Percentiles rank a stretch among this genome's conserved stretches.
These are phyloP conservation scores for Eudorina sp. DNA, from an alignment of 139 green algal genomes.

Conservation along the genomic window DNA sequence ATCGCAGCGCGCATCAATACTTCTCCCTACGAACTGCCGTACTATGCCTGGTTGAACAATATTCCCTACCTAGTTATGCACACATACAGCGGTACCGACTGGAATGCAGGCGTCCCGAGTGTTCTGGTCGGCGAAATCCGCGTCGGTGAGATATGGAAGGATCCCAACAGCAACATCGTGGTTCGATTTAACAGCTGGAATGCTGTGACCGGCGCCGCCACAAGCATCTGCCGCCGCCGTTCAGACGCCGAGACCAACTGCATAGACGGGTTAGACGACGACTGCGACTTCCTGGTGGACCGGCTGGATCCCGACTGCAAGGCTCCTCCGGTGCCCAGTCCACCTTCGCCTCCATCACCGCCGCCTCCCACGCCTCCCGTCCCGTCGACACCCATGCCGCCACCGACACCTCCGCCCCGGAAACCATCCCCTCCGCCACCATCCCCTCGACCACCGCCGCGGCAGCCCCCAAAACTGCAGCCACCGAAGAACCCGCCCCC, in stretches of 20 bases:
- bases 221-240: not conserved
- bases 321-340: not conserved
- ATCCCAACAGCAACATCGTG: not conserved
- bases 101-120: not conserved
- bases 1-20: not conserved
- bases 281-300: conserved; percentile 7
- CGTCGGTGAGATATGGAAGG: not conserved
- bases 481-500: too few relatives aligned
- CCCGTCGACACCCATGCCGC: not conserved
- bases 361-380: too few relatives aligned
- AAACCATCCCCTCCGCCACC: not conserved
- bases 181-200: not conserved
- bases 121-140: not conserved
- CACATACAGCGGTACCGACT: not conserved
- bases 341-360: not conserved
- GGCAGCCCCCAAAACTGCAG: too few relatives aligned
- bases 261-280: not conserved
- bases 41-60: not conserved
- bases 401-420: not conserved
- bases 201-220: not conserved
- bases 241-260: not conserved
- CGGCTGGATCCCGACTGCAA: conserved; percentile 39
- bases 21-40: not conserved
- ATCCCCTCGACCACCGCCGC: not conserved
- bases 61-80: not conserved